phyloP scores from a whole-genome alignment of 2,329 filamentous ascomycete species.

The Stagonosporopsis chrysanthemi region DNA sequence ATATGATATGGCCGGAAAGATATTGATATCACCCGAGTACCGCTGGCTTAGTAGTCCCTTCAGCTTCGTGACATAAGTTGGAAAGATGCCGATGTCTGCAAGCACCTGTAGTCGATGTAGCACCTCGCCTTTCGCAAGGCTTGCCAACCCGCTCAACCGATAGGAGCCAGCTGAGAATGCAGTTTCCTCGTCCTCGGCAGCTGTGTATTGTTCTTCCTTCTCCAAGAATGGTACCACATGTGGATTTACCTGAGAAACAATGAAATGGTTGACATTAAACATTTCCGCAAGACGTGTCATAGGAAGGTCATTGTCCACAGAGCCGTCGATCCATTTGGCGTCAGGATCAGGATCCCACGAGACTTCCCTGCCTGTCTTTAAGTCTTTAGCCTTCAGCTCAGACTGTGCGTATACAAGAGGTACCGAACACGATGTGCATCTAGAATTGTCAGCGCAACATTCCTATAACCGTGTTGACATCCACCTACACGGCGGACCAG shows the following conservation, averaged over 20 bases:
- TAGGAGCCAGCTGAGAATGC: conserved; percentile 55
- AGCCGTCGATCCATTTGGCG: conserved; percentile 86
- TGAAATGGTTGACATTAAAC: conserved; percentile 99
- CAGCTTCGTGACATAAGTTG: conserved; percentile 78
- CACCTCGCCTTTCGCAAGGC: conserved; percentile 79
- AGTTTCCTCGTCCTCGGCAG: conserved; percentile 41
- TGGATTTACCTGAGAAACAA: conserved; percentile 95
- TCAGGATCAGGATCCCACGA: conserved; percentile 88
- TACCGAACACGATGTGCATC: conserved; percentile 91
- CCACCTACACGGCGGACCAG: conserved; percentile 82
- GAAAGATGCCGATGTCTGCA: conserved; percentile 80
- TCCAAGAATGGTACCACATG: conserved; percentile 87
- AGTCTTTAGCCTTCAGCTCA: conserved; percentile 83
- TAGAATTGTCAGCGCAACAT: conserved; percentile 33
- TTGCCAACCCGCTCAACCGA: conserved; percentile 73
- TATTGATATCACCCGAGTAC: conserved; percentile 95
- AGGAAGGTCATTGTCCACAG: conserved; percentile 91
- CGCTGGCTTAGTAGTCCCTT: conserved; percentile 85
- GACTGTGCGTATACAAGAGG: conserved; percentile 84
- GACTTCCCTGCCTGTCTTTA: conserved; percentile 75
- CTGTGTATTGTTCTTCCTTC: conserved; percentile 69
- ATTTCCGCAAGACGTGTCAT: conserved; percentile 90
- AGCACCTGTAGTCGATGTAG: conserved; percentile 82
- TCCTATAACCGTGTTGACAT: neutral
- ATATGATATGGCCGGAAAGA: conserved; percentile 79